These are phyloP conservation scores for Coffea humblotiana DNA, from an alignment of 305 asterid species.

Conservation along the genomic window DNA sequence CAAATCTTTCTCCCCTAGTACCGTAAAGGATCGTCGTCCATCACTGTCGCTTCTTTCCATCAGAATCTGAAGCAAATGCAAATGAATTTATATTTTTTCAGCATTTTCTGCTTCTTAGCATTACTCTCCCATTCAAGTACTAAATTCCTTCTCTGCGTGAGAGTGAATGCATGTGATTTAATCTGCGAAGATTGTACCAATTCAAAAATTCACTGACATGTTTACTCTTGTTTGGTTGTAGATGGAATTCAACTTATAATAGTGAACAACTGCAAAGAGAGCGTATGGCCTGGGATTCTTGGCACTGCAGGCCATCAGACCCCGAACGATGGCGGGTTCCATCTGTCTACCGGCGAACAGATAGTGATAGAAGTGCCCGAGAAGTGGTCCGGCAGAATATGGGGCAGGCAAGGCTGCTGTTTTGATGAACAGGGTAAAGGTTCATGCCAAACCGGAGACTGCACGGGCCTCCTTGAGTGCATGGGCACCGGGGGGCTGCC, in stretches of 20 bases:
- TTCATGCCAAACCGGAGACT: constrained; percentile 75
- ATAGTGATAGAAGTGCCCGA: constrained; percentile 45
- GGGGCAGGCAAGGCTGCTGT: constrained; percentile 79
- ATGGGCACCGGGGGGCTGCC: constrained; percentile 47
- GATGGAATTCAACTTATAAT: constrained; percentile 58
- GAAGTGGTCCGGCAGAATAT: constrained; percentile 79
- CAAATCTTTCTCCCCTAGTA: not conserved
- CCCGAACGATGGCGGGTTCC: constrained; percentile 61
- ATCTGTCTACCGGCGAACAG: constrained; percentile 46
- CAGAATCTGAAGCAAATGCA: constrained; percentile 14
- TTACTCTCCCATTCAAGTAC: constrained; percentile 27
- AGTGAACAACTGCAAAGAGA: constrained; percentile 67
- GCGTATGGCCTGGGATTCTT: constrained; percentile 76
- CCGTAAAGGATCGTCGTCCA: not conserved
- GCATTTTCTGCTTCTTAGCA: constrained; percentile 14
- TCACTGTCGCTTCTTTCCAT: not conserved
- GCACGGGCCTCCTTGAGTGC: constrained; percentile 58
- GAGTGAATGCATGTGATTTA: not conserved
- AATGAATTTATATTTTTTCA: not conserved
- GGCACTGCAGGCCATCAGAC: constrained; percentile 60
- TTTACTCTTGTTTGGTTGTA: constrained; percentile 25
- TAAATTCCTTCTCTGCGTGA: not conserved
- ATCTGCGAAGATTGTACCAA: not conserved
- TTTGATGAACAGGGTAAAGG: constrained; percentile 53
- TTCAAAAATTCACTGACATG: not conserved